Percentiles rank a stretch among this genome's conserved stretches.
These are phyloP conservation scores for Aspergillus sp. DNA, from an alignment of 2,329 filamentous ascomycete species.

Conservation along the genomic window DNA sequence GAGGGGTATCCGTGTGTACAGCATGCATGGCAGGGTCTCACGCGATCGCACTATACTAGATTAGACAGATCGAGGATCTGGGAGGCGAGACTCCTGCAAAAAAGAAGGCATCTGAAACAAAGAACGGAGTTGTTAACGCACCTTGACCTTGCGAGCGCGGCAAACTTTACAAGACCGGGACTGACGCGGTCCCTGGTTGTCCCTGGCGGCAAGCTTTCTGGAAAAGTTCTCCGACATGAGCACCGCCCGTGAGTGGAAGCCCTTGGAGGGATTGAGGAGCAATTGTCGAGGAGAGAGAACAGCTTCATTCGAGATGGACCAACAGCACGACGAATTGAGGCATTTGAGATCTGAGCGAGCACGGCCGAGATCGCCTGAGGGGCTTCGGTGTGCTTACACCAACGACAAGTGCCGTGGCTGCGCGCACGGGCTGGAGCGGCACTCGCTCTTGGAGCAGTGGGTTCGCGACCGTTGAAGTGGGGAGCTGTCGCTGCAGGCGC, in stretches of 20 bases:
- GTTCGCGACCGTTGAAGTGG: not conserved
- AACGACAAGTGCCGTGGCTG: not conserved
- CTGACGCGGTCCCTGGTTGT: conserved; percentile 28
- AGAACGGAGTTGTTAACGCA: conserved; percentile 14
- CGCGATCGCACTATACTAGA: conserved; percentile 35
- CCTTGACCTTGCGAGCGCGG: conserved; percentile 41
- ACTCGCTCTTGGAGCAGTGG: not conserved
- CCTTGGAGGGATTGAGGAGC: conserved; percentile 19
- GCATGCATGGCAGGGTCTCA: conserved; percentile 41
- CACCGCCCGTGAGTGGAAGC: conserved; percentile 22
- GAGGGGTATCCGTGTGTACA: conserved; percentile 42
- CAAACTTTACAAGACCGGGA: conserved; percentile 41
- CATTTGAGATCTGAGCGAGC: conserved; percentile 29
- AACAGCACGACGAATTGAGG: conserved; percentile 29
- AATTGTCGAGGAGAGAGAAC: conserved; percentile 4
- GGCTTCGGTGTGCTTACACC: conserved; percentile 16
- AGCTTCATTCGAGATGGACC: conserved; percentile 21
- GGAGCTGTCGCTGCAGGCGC: not conserved
- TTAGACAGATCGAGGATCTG: not conserved
- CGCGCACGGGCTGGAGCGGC: not conserved
- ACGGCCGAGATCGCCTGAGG: conserved; percentile 32
- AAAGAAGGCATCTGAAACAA: not conserved
- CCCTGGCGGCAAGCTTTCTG: conserved; percentile 21
- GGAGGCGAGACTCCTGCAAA: too few species aligned
- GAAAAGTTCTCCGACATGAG: conserved; percentile 12